Base-by-base conservation (phyloP, 2,329 filamentous ascomycete genomes). In the Phialophora macrospora region DNA sequence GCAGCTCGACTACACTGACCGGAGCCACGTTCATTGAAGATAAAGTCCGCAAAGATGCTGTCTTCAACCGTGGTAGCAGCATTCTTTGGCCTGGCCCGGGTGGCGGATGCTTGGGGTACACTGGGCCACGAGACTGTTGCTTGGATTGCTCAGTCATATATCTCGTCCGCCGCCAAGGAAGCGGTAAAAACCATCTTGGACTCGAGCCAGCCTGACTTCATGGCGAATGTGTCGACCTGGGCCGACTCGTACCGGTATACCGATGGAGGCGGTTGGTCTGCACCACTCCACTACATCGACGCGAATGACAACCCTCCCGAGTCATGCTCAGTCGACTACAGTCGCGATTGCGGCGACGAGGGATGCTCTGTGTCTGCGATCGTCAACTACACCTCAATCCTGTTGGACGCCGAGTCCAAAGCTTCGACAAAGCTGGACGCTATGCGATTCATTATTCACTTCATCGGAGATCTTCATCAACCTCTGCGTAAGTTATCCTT, bases 21-120 rank as follows among this genome's bases (percentile, higher is more conserved):
- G 20, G 6, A n/a, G 20, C 17, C 11, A 52, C 11, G 22, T 14
- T 28, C 22, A 17, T 26, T 22, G 14, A 14, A 26, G 28, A 41
- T 34, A 3, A 24, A 14, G n/a, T 30, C 12, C 11, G 30, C 30
- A 49, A 38, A 20, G 46, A 60, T 60, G 61, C 24, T 32, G 51
- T 95, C 98, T 83, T 91, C 91, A 65, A 88, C 85, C 0, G 98
- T 98, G 75, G 91, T 99, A 70, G 82, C 98, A 59, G 94, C 94
- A 0, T 94, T 95, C 1, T 96, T 92, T 77, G 94, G 94, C 48
- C 79, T 98, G 79, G 98, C 98, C 79, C 76, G 97, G 77, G 79
- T 98, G 73, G 90, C 93, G 51, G 81, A 82, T 74, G 67, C 81
- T 7, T 86, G 84, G 84, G 83, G 84, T n/a, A 74, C 73, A 3